A percentile compares a stretch with the other conserved stretches of the same genome.
Conservation (phyloP, 805 yeast species). For the Candida morakotiae region DNA sequence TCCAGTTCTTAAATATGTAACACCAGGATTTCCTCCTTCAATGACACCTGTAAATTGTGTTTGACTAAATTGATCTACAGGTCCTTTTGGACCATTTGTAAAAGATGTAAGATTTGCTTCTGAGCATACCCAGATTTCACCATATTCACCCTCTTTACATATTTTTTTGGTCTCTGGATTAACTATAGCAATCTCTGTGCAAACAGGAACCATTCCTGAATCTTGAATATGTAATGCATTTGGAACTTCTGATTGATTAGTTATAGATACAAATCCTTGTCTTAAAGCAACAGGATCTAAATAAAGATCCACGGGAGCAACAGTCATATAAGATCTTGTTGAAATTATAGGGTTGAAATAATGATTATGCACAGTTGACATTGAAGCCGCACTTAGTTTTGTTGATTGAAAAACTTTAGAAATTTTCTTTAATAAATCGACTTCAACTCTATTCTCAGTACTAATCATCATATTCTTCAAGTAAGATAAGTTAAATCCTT, state of each 20-base stretch:
- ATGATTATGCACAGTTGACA: constrained; percentile 77
- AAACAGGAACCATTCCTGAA: constrained; percentile 93
- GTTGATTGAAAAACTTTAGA: constrained; percentile 61
- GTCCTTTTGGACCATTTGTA: constrained; percentile 50
- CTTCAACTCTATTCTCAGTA: constrained; percentile 69
- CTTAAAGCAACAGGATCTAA: constrained; percentile 84
- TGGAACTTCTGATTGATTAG: constrained; percentile 67
- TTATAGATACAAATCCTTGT: constrained; percentile 81
- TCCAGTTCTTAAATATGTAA: constrained; percentile 80
- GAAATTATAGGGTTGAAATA: constrained; percentile 78
- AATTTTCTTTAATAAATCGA: constrained; percentile 52
- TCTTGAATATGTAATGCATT: constrained; percentile 80
- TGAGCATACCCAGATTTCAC: constrained; percentile 95
- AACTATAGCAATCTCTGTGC: constrained; percentile 90
- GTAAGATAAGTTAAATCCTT: constrained; percentile 55
- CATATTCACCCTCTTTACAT: constrained; percentile 87
- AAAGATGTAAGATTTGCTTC: constrained; percentile 73
- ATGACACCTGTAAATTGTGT: constrained; percentile 61
- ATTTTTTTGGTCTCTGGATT: constrained; percentile 84
- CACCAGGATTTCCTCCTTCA: constrained; percentile 52
- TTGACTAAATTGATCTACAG: constrained; percentile 46
- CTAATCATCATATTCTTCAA: constrained; percentile 83
- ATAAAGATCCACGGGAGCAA: constrained; percentile 83
- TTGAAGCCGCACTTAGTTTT: constrained; percentile 60
- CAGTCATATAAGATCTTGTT: constrained; percentile 80